Evolutionary conservation across 192 early-diverging fungal genomes (phyloP).

Genomic region (Rhizophagus sp.): DNA sequence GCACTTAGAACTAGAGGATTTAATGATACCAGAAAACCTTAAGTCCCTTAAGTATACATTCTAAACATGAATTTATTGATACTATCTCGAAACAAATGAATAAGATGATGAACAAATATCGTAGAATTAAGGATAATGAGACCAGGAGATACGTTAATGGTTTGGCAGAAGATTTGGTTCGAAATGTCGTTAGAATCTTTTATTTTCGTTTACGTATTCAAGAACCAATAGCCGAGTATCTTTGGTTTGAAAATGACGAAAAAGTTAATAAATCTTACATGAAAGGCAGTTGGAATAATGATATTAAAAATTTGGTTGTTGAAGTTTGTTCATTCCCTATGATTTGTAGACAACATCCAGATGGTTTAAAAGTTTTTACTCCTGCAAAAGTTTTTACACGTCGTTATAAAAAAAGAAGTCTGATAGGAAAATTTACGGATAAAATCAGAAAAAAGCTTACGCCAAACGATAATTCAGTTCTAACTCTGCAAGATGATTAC

Average conservation of each 20-base stretch:
- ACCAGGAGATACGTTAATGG: not conserved
- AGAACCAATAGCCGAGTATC: not conserved
- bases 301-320: not conserved
- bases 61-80: not conserved
- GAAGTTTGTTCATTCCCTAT: constrained; percentile 8
- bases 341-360: not conserved
- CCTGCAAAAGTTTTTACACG: not conserved
- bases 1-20: not conserved
- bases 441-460: too few relatives aligned
- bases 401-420: not conserved
- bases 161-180: not conserved
- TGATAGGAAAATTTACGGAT: not conserved
- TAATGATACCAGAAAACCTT: not conserved
- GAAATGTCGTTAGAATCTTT: not conserved
- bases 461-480: too few relatives aligned
- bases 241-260: not conserved
- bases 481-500: too few relatives aligned
- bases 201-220: not conserved
- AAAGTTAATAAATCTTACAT: not conserved
- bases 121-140: not conserved
- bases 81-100: not conserved
- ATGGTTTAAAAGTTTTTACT: not conserved
- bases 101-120: not conserved
- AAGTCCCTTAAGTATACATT: not conserved
- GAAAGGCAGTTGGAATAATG: not conserved